phyloP scores from a whole-genome alignment of 306 rosid species.

The Vicia faba region DNA sequence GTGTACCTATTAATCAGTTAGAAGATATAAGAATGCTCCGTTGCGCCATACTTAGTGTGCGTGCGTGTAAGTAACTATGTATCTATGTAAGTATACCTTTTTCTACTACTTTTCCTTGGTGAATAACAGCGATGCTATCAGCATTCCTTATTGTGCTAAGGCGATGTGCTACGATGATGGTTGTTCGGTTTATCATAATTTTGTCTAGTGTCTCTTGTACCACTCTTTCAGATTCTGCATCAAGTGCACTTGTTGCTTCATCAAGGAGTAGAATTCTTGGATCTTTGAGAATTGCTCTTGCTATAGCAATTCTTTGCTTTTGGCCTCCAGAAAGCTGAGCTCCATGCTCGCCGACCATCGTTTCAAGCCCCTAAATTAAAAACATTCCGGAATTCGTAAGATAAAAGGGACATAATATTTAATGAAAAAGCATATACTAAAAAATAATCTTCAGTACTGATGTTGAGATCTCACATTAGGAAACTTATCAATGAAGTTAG shows the following conservation, averaged over 20 bases:
- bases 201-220: conserved; percentile 68
- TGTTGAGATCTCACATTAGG: conserved; percentile 54
- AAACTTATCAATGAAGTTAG: conserved; percentile 67
- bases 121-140: conserved; percentile 57
- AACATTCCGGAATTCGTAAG: neutral
- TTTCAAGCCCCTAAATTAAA: conserved; percentile 49
- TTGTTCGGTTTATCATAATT: conserved; percentile 59
- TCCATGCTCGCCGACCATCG: conserved; percentile 83
- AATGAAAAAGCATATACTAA: neutral
- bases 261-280: conserved; percentile 69
- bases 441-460: conserved; percentile 1
- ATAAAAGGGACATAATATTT: neutral
- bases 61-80: neutral
- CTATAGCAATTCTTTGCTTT: conserved; percentile 62
- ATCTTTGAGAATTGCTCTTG: conserved; percentile 67
- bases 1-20: conserved; percentile 62
- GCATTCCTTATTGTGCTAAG: conserved; percentile 63
- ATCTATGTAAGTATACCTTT: conserved; percentile 44
- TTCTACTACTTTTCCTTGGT: conserved; percentile 60
- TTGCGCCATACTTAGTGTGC: neutral
- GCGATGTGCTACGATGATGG: conserved; percentile 68
- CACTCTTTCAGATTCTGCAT: conserved; percentile 60
- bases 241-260: conserved; percentile 71
- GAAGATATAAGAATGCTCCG: conserved; percentile 17
- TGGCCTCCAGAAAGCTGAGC: conserved; percentile 76